Base-by-base conservation (phyloP, 805 yeast genomes). In the Barnettozyma californica region DNA sequence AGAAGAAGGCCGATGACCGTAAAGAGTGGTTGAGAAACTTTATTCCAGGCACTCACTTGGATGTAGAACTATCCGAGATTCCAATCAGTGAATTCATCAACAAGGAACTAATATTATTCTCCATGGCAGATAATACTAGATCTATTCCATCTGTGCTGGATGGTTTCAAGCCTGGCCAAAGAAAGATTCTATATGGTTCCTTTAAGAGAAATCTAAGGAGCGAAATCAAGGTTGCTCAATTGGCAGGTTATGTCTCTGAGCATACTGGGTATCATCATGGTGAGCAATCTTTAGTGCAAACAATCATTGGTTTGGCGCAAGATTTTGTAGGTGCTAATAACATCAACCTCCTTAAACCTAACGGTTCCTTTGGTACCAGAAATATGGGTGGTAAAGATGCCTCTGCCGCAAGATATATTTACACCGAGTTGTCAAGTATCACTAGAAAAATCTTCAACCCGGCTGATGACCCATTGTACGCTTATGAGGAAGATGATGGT, bases 321-420 rank as follows among this genome's bases (percentile, higher is more conserved):
- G 90, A 89, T 65, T 94, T 87, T 62, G 84, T 92, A 43, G 99
- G 99, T 10, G 76, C 96, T 8, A 94, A 94, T 62, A 94, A 94
- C 61, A 69, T 94, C 57, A 86, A 94, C 65, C 61, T 89, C 45
- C 71, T 94, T 59, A 76, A 81, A 63, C 99, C 99, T 42, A 87
- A 85, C 64, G 99, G 99, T 75, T 84, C 89, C 31, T 94, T 94
- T 64, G 99, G 99, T 77, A 83, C 97, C 1, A 81, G 99, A 69
- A 91, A 94, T 23, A 76, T 88, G 23, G 99, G 99, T 67, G 99
- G 99, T 72, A 94, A 94, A 66, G 99, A 94, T 73, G 94, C 91
- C 14, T 87, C 98, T n/a, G 97, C 98, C 25, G 84, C 97, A 41
- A 91, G 99, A 78, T 94, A 94, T 73, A 91, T 94, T 65, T 87